Evolutionary conservation across 345 rosid species (phyloP).

Genomic region (Euphorbia peplus): DNA sequence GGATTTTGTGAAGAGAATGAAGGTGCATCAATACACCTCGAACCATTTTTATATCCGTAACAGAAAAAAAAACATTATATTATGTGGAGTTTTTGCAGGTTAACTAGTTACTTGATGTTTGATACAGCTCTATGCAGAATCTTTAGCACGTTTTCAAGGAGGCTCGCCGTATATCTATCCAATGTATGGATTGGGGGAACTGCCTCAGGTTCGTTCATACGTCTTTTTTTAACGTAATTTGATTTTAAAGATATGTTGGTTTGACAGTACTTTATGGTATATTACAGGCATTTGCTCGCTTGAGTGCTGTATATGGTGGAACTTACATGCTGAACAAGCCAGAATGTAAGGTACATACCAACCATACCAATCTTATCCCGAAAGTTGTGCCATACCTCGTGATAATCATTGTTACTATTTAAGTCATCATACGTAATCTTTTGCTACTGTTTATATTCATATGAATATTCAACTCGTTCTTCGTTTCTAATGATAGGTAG

Average conservation of each 20-base stretch:
- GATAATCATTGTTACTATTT: not conserved
- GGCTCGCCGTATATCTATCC: conserved; percentile 95
- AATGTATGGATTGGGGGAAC: conserved; percentile 81
- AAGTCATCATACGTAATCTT: not conserved
- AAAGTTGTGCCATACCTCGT: not conserved
- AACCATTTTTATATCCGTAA: not conserved
- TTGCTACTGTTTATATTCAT: not conserved
- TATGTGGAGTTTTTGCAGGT: not conserved
- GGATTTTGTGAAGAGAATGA: conserved; percentile 77
- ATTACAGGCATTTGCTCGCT: conserved; percentile 83
- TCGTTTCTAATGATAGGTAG: conserved; percentile 45
- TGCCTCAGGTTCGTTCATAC: conserved; percentile 66
- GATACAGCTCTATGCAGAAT: conserved; percentile 79
- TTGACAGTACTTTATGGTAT: conserved; percentile 14
- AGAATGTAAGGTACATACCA: conserved; percentile 65
- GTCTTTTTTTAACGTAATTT: not conserved
- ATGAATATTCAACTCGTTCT: not conserved
- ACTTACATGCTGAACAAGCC: conserved; percentile 99
- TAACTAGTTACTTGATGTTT: not conserved
- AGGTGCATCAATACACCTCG: conserved; percentile 37
- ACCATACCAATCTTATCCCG: not conserved
- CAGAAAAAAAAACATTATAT: not conserved
- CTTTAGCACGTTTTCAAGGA: conserved; percentile 88
- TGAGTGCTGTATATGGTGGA: conserved; percentile 93
- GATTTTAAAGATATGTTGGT: not conserved